phyloP scores from a whole-genome alignment of 2,329 filamentous ascomycete genomes.

The Coniochaeta sp. region DNA sequence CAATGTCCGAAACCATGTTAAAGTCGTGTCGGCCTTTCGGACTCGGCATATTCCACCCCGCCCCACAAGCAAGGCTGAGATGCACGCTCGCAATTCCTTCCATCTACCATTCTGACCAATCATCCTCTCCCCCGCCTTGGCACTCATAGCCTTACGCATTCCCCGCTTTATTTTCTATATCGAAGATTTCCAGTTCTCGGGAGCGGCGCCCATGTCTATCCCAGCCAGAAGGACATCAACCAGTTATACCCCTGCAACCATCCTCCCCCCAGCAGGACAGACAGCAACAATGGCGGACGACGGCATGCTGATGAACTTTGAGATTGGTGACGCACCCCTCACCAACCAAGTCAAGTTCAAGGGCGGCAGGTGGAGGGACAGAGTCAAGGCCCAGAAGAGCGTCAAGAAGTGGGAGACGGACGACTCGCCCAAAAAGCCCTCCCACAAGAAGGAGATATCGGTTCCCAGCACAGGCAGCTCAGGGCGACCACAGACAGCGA shows the following conservation, averaged over 20 bases:
- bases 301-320: constrained; percentile 91
- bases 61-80: not conserved
- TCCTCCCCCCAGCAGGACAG: not conserved
- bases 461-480: not conserved
- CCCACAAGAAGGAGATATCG: too few species aligned
- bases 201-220: not conserved
- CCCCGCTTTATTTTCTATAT: not conserved
- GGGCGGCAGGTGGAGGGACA: constrained; percentile 89
- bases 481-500: not conserved
- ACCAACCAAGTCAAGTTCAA: constrained; percentile 62
- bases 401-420: constrained; percentile 23
- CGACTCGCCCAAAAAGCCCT: not conserved
- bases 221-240: too few species aligned
- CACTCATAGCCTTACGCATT: not conserved
- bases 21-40: not conserved
- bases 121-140: not conserved
- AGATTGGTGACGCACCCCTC: constrained; percentile 61
- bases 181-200: not conserved
- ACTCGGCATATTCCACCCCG: not conserved
- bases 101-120: not conserved
- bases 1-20: not conserved
- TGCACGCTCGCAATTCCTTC: too few species aligned
- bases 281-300: constrained; percentile 71
- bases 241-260: not conserved
- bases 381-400: constrained; percentile 69